Evolutionary conservation across 148 eudicot genomes (phyloP), one percentile per base, ranked within the genome.

Genomic region (Vaccinium vitisidaea): DNA sequence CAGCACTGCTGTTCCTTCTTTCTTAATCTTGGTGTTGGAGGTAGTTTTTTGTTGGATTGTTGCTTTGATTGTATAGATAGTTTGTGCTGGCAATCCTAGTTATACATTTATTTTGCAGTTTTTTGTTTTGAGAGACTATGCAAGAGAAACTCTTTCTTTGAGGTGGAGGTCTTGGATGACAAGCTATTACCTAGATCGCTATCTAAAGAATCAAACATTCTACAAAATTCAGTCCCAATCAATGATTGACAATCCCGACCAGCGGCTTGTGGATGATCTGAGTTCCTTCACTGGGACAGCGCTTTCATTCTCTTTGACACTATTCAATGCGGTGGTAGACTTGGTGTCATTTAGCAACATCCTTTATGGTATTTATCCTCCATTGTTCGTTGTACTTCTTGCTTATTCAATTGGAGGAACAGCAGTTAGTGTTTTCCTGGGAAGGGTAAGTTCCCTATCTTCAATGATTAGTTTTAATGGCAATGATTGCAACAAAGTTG

Each of bases 91-190:
- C 55, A 70, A 16, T 76, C 53, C 70, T 55, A 70, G 82, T 84
- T 30, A 69, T 77, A 14, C 52, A 21, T 14, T 79, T 86, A 63
- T 80, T 87, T 81, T 88, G 81, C 91, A 95, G 98, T 81, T 95
- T 80, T 95, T 95, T 89, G 98, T 95, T 58, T 88, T 94, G 87
- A 86, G 98, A 91, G 98, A 95, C 89, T 94, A 88, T 91, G 96
- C 98, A 27, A 92, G 91, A 87, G 98, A 95, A 25, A 93, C 89
- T 55, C 96, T 95, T 88, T 87, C 98, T 25, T 89, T 95, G 88
- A 89, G 98, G 87, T 95, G 98, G 98, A 93, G 98, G 84, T 92
- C 98, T 83, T 95, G 98, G 98, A 95, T 95, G 98, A 95, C 98
- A 81, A 90, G 88, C 84, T 90, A 85, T 89, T 95, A 95, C 85